Evolutionary conservation across 75 land plant species (phyloP).

Genomic region (Chamaecyparis obtusa): DNA sequence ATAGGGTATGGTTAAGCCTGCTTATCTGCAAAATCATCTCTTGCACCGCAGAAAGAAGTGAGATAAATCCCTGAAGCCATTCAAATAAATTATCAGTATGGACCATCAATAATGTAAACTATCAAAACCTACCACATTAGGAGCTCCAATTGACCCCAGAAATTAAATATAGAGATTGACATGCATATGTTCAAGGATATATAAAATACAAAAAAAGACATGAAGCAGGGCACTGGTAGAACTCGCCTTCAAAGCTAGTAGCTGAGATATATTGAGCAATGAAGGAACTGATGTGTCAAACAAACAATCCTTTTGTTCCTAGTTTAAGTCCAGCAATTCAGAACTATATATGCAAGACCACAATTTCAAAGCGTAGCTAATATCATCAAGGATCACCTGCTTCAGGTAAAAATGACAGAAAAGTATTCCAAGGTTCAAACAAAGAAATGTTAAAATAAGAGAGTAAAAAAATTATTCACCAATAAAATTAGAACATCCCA

Average conservation of each 20-base stretch:
- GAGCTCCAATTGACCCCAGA: no score
- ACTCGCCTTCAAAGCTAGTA: conserved; percentile 46
- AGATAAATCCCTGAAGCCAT: conserved; percentile 32
- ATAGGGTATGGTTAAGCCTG: conserved; percentile 65
- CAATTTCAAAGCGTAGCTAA: no score
- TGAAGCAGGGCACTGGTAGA: conserved; percentile 18
- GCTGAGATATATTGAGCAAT: conserved; percentile 37
- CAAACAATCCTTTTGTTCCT: conserved; percentile 15
- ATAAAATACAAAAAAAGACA: background rate
- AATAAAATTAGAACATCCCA: no score
- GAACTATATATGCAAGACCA: background rate
- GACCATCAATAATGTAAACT: background rate
- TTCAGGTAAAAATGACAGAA: no score
- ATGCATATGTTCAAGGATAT: background rate
- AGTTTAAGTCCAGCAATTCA: background rate
- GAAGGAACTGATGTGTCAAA: conserved; percentile 23
- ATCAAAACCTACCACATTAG: no score
- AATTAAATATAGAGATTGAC: no score
- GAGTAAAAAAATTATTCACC: no score
- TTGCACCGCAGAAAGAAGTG: conserved; percentile 33
- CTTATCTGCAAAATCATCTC: conserved; percentile 36
- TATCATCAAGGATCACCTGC: no score
- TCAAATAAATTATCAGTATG: background rate
- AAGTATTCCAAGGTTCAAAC: no score
- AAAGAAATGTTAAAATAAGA: no score